Evolutionary conservation across 768 basidiomycete genomes (phyloP), one percentile per base, ranked within the genome.

Genomic region (Calocybe cyanea): DNA sequence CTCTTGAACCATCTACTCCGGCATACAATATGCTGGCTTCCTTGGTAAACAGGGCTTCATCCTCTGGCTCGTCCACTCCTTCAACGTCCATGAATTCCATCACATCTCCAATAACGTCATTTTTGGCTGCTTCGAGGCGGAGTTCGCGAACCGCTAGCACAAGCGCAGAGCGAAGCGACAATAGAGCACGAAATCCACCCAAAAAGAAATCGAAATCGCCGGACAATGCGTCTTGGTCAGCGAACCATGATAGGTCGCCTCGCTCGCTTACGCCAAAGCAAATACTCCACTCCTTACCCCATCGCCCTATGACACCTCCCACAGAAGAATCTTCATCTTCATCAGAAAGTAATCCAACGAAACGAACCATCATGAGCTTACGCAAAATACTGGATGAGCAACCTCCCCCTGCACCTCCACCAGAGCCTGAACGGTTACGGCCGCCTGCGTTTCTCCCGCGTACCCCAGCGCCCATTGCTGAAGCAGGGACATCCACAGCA

Each of bases 361-460:
- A 82, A 54, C 80, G 70, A 46, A 84, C 86, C 1, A 69, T 89
- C 18, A 70, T 76, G 48, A 80, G 76, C 20, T 69, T 89, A 18
- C 78, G 87, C 48, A 84, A 80, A 58, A 89, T 89, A 48, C 73
- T 89, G 10, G 78, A 80, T 49, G 71, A 75, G 1, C 74, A 73
- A 46, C 72, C 81, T 28, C 25, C 25, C 5, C 25, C 25, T 28
- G 51, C 51, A 23, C 11, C 49, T 2, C 34, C 50, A 11, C 41
- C 51, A 40, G 41, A 41, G 23, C 40, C 48, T 8, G 46, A 52
- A 31, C 57, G 49, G 4, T 56, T 60, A 18, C 25, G 25, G 0
- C 57, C 56, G 7, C 69, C 69, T 1, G 61, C 63, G n/a, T 68
- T 72, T 46, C 53, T 72, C 57, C 69, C 71, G 28, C 66, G 78